Evolutionary conservation across 805 yeast genomes (phyloP).

Genomic region (Priceomyces medius): DNA sequence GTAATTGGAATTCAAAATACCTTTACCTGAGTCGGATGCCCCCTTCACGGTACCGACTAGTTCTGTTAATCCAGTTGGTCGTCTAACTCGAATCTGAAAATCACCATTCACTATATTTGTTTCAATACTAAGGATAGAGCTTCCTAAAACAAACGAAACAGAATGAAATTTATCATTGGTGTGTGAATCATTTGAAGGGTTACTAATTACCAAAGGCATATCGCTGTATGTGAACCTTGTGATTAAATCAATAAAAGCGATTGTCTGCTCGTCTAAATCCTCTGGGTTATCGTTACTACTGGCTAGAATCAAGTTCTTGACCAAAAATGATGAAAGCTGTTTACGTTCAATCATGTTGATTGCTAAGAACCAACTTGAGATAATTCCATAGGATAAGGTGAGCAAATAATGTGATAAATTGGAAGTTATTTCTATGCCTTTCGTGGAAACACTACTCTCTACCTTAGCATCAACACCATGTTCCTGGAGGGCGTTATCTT

Average conservation of each 20-base stretch:
- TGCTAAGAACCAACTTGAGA: slow-evolving; percentile 70
- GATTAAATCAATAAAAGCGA: slow-evolving; percentile 67
- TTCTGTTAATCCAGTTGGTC: slow-evolving; percentile 64
- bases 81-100: slow-evolving; percentile 50
- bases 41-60: slow-evolving; percentile 39
- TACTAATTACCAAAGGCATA: slow-evolving; percentile 49
- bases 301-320: slow-evolving; percentile 49
- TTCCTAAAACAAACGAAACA: slow-evolving; percentile 61
- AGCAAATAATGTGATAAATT: slow-evolving; percentile 59
- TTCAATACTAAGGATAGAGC: slow-evolving; percentile 54
- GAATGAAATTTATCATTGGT: slow-evolving; percentile 14
- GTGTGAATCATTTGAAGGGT: slow-evolving; percentile 11
- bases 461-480: slow-evolving; percentile 51
- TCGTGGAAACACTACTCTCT: slow-evolving; percentile 57
- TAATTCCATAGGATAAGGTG: slow-evolving; percentile 64
- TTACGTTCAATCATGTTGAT: slow-evolving; percentile 59
- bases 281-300: slow-evolving; percentile 19
- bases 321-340: slow-evolving; percentile 59
- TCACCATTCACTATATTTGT: slow-evolving; percentile 54
- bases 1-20: slow-evolving; percentile 37
- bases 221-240: slow-evolving; percentile 65
- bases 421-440: slow-evolving; percentile 42
- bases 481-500: slow-evolving; percentile 17
- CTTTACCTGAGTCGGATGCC: background rate
- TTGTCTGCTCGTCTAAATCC: slow-evolving; percentile 49